Conservation (phyloP, 257 asterid genomes). For the Fraxinus quadrangulata region DNA sequence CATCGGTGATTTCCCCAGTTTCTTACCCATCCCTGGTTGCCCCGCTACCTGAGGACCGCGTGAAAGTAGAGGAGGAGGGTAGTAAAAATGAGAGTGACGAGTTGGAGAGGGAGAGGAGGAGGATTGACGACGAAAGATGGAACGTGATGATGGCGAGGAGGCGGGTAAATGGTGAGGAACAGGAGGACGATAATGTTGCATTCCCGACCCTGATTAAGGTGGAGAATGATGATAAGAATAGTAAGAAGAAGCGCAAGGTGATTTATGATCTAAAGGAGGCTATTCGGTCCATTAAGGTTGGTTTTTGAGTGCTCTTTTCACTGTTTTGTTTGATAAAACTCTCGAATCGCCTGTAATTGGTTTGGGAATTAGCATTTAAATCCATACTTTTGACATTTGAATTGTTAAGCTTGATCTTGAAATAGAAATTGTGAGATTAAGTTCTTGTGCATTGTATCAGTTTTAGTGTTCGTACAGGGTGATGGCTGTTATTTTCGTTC, state of each 20-base stretch:
- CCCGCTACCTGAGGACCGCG: conserved; percentile 81
- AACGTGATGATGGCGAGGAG: conserved; percentile 39
- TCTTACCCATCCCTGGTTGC: conserved; percentile 78
- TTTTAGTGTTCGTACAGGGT: conserved; percentile 57
- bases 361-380: neutral
- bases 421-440: neutral
- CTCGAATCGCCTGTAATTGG: neutral
- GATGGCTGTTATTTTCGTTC: neutral
- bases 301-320: conserved; percentile 23
- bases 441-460: conserved; percentile 2
- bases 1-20: conserved; percentile 47
- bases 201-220: conserved; percentile 70
- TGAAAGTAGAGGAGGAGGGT: conserved; percentile 34
- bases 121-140: conserved; percentile 41
- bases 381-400: neutral
- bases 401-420: neutral
- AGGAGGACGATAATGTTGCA: conserved; percentile 53
- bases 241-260: conserved; percentile 58
- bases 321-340: neutral
- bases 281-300: conserved; percentile 77
- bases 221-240: conserved; percentile 34
- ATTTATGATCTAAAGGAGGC: conserved; percentile 92
- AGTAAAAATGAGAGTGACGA: conserved; percentile 41
- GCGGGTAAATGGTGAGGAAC: conserved; percentile 44
- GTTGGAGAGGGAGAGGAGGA: conserved; percentile 48